Evolutionary conservation across 169 alveolate species (phyloP).

Genomic region (Perkinsus olseni): DNA sequence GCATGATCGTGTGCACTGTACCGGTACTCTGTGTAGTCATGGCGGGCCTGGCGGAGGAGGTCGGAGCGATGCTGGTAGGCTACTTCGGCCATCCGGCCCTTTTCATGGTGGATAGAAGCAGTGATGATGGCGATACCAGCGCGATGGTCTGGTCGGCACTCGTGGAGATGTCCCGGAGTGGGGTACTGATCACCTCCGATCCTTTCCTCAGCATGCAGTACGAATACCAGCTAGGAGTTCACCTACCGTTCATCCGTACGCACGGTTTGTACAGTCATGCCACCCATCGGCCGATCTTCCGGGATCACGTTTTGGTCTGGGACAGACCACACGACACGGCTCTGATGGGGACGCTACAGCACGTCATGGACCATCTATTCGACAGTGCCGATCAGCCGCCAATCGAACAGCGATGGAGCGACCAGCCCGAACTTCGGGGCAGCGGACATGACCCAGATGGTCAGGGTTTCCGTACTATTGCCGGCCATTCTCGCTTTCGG

Average conservation of each 20-base stretch:
- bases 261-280: neutral
- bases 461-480: neutral
- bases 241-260: neutral
- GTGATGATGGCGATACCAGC: neutral
- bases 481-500: neutral
- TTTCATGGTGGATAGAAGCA: neutral
- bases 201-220: conserved; percentile 3
- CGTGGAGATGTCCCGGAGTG: neutral
- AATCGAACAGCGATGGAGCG: neutral
- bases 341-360: neutral
- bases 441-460: neutral
- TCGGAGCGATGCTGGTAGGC: neutral
- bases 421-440: neutral
- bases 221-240: neutral
- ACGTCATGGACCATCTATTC: neutral
- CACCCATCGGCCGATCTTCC: neutral
- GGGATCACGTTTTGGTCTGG: neutral
- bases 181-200: neutral
- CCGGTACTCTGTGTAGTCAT: neutral
- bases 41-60: neutral
- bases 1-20: neutral
- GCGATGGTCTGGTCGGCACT: neutral
- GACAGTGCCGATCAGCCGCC: neutral
- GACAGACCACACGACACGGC: conserved; percentile 5
- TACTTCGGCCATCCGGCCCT: neutral